A percentile compares a stretch with the other conserved stretches of the same genome.
Conservation (phyloP, 208 protist genomes). For the Leishmania tarentolae region DNA sequence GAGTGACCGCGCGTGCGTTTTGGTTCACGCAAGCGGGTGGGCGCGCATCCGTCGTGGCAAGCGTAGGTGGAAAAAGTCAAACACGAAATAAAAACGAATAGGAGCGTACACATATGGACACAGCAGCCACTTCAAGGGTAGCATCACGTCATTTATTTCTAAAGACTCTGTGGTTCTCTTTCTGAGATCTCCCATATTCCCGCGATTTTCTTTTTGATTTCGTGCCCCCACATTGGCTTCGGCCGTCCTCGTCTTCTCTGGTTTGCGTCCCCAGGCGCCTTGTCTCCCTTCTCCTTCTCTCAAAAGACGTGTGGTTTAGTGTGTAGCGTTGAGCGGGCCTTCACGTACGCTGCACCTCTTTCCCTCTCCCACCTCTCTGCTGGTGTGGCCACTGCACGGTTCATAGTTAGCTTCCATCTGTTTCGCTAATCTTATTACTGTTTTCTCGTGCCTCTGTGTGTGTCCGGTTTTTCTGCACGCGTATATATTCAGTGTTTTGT, state of each 20-base stretch:
- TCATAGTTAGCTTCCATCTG: background rate
- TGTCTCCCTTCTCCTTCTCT: background rate
- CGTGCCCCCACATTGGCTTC: no score
- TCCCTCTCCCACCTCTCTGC: background rate
- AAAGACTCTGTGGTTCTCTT: background rate
- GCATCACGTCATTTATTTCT: background rate
- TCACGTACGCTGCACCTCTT: background rate
- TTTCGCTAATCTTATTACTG: background rate
- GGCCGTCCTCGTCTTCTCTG: background rate
- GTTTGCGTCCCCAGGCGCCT: background rate
- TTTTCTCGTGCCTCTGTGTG: background rate
- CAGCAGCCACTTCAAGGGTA: background rate
- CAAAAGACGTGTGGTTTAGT: background rate
- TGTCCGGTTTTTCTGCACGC: background rate
- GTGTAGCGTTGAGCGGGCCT: background rate
- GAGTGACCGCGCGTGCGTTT: background rate
- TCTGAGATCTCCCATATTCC: background rate
- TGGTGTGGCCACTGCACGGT: background rate
- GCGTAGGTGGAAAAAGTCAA: background rate
- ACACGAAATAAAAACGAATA: background rate
- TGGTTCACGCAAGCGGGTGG: background rate
- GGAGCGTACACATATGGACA: background rate
- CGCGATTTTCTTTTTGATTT: background rate
- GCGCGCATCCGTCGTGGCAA: background rate
- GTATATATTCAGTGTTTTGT: background rate